These are phyloP conservation scores for Leucosporidium creatinivorum DNA, from an alignment of 768 basidiomycete genomes.

Conservation along the genomic window DNA sequence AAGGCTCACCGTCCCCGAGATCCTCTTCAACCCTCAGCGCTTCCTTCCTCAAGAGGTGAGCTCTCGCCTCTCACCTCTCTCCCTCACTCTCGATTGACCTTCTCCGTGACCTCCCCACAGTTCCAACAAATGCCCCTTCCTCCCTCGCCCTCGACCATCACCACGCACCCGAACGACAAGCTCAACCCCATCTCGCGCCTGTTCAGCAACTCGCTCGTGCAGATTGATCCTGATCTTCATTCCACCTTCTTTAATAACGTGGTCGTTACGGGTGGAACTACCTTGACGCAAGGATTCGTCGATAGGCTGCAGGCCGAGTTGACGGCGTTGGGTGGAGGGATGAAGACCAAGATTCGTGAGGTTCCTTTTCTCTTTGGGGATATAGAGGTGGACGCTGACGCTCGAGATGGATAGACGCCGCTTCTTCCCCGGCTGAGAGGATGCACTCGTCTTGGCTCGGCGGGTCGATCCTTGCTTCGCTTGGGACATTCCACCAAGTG, in stretches of 20 bases:
- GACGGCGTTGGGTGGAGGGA: constrained; percentile 64
- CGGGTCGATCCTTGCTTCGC: constrained; percentile 83
- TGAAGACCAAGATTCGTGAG: constrained; percentile 46
- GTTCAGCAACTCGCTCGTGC: constrained; percentile 66
- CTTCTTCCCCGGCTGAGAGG: constrained; percentile 82
- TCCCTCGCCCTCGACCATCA: constrained; percentile 38
- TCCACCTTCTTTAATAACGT: constrained; percentile 85
- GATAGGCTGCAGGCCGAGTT: constrained; percentile 78
- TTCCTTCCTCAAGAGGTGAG: constrained; percentile 33
- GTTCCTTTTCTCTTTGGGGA: not conserved
- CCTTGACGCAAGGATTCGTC: constrained; percentile 71
- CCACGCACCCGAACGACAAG: constrained; percentile 42
- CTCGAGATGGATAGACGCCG: constrained; percentile 71
- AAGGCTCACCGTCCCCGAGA: constrained; percentile 76
- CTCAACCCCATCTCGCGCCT: constrained; percentile 55
- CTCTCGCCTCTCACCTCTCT: not conserved
- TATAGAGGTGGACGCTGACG: constrained; percentile 34
- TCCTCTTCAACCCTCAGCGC: constrained; percentile 69
- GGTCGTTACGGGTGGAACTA: constrained; percentile 91
- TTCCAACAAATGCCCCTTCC: constrained; percentile 39
- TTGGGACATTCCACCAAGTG: constrained; percentile 86
- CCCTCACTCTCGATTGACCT: not conserved
- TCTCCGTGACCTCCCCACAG: constrained; percentile 20
- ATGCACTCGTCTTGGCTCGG: constrained; percentile 92
- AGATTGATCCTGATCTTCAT: constrained; percentile 85